Evolutionary conservation across 2,329 filamentous ascomycete genomes (phyloP).

Genomic region (Colletotrichum scovillei): DNA sequence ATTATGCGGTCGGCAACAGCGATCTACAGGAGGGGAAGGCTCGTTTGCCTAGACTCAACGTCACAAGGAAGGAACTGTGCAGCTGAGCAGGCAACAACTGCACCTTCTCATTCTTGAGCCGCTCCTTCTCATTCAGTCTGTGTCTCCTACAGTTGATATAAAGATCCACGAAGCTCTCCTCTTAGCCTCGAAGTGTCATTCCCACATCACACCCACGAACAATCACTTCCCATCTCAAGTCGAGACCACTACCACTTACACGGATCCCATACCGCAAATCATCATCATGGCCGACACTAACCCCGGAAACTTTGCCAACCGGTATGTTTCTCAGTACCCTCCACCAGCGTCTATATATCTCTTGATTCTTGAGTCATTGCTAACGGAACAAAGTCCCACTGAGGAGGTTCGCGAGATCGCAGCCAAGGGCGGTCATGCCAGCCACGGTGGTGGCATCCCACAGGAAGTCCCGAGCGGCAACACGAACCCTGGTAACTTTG

Average conservation of each 20-base stretch:
- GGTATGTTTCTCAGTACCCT: background rate
- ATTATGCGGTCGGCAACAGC: background rate
- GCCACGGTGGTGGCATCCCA: constrained; percentile 51
- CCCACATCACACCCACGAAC: background rate
- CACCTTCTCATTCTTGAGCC: background rate
- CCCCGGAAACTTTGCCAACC: constrained; percentile 39
- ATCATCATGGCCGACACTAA: constrained; percentile 34
- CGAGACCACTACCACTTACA: background rate
- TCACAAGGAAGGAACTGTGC: constrained; percentile 4
- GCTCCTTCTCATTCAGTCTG: background rate
- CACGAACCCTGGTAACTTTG: background rate
- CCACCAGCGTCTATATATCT: background rate
- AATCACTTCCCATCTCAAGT: background rate
- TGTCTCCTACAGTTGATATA: background rate
- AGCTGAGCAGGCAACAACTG: background rate
- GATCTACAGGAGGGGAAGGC: constrained; percentile 19
- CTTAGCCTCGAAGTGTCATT: background rate
- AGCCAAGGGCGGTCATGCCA: constrained; percentile 52
- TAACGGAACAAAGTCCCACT: constrained; percentile 44
- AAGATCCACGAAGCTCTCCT: background rate
- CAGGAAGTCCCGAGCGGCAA: background rate
- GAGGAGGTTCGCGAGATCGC: constrained; percentile 57
- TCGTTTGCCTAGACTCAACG: constrained; percentile 11
- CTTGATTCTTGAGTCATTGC: constrained; percentile 34
- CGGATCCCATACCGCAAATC: background rate